phyloP scores from a whole-genome alignment of 1,139 yeast species.

The Yamadazyma spencermartinsiae region DNA sequence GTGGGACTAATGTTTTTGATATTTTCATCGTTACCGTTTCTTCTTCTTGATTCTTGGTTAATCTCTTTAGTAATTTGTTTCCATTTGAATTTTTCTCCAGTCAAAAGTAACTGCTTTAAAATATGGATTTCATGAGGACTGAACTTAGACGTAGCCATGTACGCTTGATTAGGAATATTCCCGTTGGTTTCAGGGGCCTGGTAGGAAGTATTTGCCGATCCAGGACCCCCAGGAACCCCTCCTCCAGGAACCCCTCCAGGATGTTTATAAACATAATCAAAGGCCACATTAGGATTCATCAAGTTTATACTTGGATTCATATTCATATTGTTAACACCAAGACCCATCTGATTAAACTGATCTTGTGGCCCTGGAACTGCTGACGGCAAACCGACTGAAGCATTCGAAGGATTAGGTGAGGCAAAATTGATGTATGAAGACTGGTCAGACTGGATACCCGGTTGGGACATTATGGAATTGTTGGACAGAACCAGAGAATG shows the following conservation, averaged over 20 bases:
- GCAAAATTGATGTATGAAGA: not conserved
- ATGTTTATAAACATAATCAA: not conserved
- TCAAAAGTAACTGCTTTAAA: constrained; percentile 37
- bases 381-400: not conserved
- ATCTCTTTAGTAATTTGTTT: constrained; percentile 48
- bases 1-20: constrained; percentile 45
- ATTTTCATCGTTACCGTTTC: constrained; percentile 12
- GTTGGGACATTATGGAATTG: constrained; percentile 1
- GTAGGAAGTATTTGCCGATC: not conserved
- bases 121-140: constrained; percentile 39
- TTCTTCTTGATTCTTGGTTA: constrained; percentile 21
- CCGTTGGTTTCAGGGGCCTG: too few species aligned
- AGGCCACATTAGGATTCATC: not conserved
- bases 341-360: not conserved
- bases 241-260: too few species aligned
- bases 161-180: too few species aligned
- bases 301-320: too few species aligned
- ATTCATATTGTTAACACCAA: too few species aligned
- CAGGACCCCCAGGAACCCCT: not conserved
- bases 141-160: constrained; percentile 25
- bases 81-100: constrained; percentile 50
- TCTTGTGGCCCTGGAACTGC: not conserved
- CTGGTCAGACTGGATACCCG: not conserved
- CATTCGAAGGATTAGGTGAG: not conserved
- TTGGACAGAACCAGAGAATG: constrained; percentile 2